Percentiles rank a stretch among this genome's conserved stretches.
phyloP scores from a whole-genome alignment of 1,139 yeast species.

The Blastobotrys petasosporus region DNA sequence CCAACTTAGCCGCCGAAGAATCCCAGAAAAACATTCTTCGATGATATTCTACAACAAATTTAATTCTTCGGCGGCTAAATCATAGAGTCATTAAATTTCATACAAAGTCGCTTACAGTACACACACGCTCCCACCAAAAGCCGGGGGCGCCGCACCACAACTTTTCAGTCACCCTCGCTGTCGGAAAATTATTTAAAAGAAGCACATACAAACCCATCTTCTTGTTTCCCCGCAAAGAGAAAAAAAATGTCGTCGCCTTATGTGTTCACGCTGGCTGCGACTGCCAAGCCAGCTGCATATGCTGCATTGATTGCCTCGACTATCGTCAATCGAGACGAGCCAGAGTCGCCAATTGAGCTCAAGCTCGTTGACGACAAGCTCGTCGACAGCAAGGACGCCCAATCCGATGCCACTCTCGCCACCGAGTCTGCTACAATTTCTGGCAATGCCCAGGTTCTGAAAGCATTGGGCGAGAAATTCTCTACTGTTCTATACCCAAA shows the following conservation, averaged over 20 bases:
- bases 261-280: constrained; percentile 65
- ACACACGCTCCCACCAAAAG: too few species aligned
- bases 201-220: too few species aligned
- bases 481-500: constrained; percentile 31
- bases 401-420: constrained; percentile 41
- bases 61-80: too few species aligned
- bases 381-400: constrained; percentile 31
- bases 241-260: constrained; percentile 3
- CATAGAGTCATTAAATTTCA: too few species aligned
- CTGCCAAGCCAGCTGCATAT: constrained; percentile 78
- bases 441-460: constrained; percentile 43
- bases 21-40: too few species aligned
- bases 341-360: constrained; percentile 48
- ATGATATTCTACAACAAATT: too few species aligned
- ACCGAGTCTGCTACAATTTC: constrained; percentile 42
- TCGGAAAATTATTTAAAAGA: too few species aligned
- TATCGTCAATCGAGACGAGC: constrained; percentile 50
- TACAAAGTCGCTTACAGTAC: too few species aligned
- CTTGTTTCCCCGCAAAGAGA: not conserved
- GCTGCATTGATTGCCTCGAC: constrained; percentile 76
- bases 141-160: too few species aligned
- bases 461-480: constrained; percentile 43
- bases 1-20: too few species aligned
- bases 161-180: too few species aligned
- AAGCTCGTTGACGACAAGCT: constrained; percentile 45